Conservation (phyloP, 345 rosid species). For the Eucalyptus tenuipes region DNA sequence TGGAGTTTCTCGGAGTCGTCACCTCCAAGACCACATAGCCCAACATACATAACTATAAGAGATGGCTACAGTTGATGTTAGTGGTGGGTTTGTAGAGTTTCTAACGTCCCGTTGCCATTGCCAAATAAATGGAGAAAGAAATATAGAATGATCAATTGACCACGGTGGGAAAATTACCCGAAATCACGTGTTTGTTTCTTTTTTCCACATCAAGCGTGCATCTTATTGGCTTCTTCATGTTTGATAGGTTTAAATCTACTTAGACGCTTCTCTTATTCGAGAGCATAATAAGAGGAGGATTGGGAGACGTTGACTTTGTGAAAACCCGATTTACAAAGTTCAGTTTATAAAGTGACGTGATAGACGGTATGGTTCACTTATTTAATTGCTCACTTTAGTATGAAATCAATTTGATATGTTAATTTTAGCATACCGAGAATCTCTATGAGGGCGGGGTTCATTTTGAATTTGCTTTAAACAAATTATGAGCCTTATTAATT, state of each 20-base stretch:
- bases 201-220: neutral
- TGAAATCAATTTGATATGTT: neutral
- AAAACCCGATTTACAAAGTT: neutral
- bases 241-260: neutral
- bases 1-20: neutral
- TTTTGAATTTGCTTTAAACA: neutral
- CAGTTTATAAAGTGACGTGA: neutral
- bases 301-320: too few species aligned
- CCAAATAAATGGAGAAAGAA: neutral
- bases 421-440: neutral
- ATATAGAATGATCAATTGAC: neutral
- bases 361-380: fast-evolving
- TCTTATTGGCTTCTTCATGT: neutral
- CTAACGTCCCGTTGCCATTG: neutral
- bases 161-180: neutral
- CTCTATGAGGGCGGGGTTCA: neutral
- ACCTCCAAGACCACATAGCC: neutral
- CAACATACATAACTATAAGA: neutral
- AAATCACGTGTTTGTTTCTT: neutral
- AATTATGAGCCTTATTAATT: neutral
- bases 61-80: neutral
- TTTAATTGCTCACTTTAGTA: neutral
- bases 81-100: neutral
- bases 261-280: neutral
- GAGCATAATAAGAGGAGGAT: neutral